Evolutionary conservation across 208 protist species (phyloP).

Genomic region (Strigomonas oncopelti): DNA sequence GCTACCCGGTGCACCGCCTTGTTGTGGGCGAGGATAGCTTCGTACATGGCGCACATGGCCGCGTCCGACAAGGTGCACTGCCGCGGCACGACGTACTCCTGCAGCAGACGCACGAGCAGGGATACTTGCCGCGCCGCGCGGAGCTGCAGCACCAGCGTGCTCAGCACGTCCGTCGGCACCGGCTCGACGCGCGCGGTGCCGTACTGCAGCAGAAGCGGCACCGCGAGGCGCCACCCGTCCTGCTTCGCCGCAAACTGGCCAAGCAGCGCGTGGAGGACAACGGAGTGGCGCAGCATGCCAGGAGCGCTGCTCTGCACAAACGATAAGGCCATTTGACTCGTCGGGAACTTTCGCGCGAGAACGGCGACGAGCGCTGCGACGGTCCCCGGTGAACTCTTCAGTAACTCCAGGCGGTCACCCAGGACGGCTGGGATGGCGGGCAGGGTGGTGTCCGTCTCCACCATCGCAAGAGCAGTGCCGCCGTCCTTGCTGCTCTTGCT

Average conservation of each 20-base stretch:
- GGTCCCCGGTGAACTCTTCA: conserved; percentile 34
- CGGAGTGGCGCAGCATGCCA: conserved; percentile 30
- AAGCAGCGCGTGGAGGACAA: conserved; percentile 64
- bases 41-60: conserved; percentile 58
- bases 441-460: not conserved
- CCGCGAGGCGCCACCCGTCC: conserved; percentile 41
- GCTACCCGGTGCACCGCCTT: conserved; percentile 22
- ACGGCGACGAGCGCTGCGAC: conserved; percentile 56
- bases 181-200: conserved; percentile 21
- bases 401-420: conserved; percentile 32
- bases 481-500: too few relatives aligned
- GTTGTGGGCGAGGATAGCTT: conserved; percentile 70
- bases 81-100: conserved; percentile 65
- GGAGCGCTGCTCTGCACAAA: conserved; percentile 39
- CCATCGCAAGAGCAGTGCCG: not conserved
- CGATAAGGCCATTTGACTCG: conserved; percentile 26
- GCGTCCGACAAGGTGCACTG: conserved; percentile 27
- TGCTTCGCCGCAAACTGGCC: conserved; percentile 34
- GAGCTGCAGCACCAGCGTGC: conserved; percentile 53
- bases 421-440: conserved; percentile 2
- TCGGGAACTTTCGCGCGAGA: conserved; percentile 60
- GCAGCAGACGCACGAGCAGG: conserved; percentile 59
- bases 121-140: conserved; percentile 40
- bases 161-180: conserved; percentile 57
- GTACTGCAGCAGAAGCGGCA: conserved; percentile 36